Percentiles rank a stretch among this genome's conserved stretches.
These are phyloP conservation scores for Umbelopsis ramanniana DNA, from an alignment of 192 early-diverging fungal genomes.

Conservation along the genomic window DNA sequence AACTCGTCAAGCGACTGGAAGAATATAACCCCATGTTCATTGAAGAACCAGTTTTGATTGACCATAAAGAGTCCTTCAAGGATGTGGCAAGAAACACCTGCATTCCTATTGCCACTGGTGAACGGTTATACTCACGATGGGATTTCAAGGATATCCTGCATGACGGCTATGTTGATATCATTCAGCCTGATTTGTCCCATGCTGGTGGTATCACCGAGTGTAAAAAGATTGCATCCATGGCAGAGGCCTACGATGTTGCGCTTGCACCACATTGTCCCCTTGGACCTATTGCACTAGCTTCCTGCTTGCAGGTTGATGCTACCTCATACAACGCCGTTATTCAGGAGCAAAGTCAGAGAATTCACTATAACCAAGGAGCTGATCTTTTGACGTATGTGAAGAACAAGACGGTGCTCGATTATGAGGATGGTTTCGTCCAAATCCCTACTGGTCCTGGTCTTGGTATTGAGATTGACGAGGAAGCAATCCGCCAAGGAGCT, in stretches of 20 bases:
- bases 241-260: conserved; percentile 27
- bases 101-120: conserved; percentile 28
- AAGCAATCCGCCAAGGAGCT: background rate
- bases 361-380: conserved; percentile 20
- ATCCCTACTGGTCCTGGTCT: conserved; percentile 20
- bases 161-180: conserved; percentile 29
- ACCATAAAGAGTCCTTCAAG: conserved; percentile 13
- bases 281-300: conserved; percentile 19
- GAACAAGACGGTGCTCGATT: conserved; percentile 16
- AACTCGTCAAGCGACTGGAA: conserved; percentile 7
- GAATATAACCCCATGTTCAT: conserved; percentile 26
- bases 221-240: conserved; percentile 28
- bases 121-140: conserved; percentile 17
- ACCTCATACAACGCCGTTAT: conserved; percentile 24
- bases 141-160: conserved; percentile 23
- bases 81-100: conserved; percentile 17
- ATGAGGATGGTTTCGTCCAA: conserved; percentile 7
- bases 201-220: conserved; percentile 28
- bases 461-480: conserved; percentile 22
- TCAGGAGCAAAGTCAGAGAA: conserved; percentile 21
- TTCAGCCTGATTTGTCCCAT: conserved; percentile 28
- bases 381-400: conserved; percentile 26
- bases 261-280: conserved; percentile 24
- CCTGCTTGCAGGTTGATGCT: conserved; percentile 16
- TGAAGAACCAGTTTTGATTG: conserved; percentile 18